Base-by-base conservation (phyloP, 306 rosid genomes). In the Rubus parviflorus region DNA sequence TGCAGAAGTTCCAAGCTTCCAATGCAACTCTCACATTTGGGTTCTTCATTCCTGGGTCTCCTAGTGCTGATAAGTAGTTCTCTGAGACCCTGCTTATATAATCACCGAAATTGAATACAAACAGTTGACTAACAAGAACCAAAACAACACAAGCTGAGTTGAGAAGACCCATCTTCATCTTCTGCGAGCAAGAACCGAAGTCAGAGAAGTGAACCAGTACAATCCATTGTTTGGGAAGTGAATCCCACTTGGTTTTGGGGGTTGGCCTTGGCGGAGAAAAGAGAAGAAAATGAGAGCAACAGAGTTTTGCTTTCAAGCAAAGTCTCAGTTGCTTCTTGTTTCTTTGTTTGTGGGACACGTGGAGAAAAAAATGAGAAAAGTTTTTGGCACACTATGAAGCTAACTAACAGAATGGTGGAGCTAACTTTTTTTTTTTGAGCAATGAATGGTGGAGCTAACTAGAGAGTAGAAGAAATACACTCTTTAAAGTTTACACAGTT, bases 1-100 rank as follows among this genome's bases (percentile, higher is more conserved):
- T 88, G 79, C 90, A 88, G 57, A 77, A 84, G 57, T 88, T 88
- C 92, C 90, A 88, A 17, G 88, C 87, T 71, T 88, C 92, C 19
- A 88, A 77, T 51, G 75, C 92, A 67, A 88, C 92, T 84, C 92
- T 75, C 15, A 82, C 73, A 57, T 77, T 81, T 15, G 85, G 81
- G 81, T 63, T 84, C 79, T 64, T 81, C 88, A 88, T 86, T 46
- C 88, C 87, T 5, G 88, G 88, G 82, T 88, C 92, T 65, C 92
- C 92, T 6, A 88, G 53, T 13, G 79, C 86, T 5, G 86, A 83
- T 68, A 81, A 53, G 67, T 78, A 87, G 48, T 70, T 16, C 5
- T 54, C 75, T n/a, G 85, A 75, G 23, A 40, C 67, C 68, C 52
- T 66, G 64, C 73, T 42, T 47, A 69, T 22, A 14, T 22, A 57